Conservation (phyloP, 2,329 filamentous ascomycete genomes). For the Alternaria sp. region DNA sequence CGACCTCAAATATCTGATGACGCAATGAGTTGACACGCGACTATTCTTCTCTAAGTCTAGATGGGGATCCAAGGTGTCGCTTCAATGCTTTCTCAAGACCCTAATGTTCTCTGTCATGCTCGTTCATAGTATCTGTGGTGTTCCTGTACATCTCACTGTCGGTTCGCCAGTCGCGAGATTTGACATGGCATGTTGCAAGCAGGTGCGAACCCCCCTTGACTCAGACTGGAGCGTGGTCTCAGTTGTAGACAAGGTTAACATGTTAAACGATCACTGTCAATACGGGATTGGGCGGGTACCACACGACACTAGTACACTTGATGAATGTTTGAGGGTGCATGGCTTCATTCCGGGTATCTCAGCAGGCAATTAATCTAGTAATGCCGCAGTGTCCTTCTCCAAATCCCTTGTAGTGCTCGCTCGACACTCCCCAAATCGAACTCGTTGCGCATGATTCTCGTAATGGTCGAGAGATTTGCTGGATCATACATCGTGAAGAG, state of each 20-base stretch:
- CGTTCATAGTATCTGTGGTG: not conserved
- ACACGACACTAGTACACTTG: not conserved
- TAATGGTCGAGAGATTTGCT: slow-evolving; percentile 35
- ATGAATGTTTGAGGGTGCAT: slow-evolving; percentile 34
- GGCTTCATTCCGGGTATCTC: slow-evolving; percentile 46
- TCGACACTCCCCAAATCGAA: slow-evolving; percentile 45
- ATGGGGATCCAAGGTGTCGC: not conserved
- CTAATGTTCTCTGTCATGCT: not conserved
- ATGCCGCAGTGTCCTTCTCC: slow-evolving; percentile 27
- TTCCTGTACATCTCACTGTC: not conserved
- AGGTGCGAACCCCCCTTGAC: not conserved
- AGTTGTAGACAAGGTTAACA: no score
- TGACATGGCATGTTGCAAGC: not conserved
- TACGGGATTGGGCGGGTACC: not conserved
- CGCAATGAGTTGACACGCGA: not conserved
- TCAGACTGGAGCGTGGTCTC: not conserved
- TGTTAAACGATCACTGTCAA: not conserved
- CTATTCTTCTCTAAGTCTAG: not conserved
- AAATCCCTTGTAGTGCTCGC: slow-evolving; percentile 40
- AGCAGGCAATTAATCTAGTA: slow-evolving; percentile 25
- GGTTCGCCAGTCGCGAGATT: not conserved
- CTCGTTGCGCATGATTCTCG: slow-evolving; percentile 42
- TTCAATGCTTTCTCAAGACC: no score
- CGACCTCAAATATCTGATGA: not conserved
- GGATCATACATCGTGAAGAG: slow-evolving; percentile 37